phyloP scores from a whole-genome alignment of 345 rosid species.

The Brassica incana region DNA sequence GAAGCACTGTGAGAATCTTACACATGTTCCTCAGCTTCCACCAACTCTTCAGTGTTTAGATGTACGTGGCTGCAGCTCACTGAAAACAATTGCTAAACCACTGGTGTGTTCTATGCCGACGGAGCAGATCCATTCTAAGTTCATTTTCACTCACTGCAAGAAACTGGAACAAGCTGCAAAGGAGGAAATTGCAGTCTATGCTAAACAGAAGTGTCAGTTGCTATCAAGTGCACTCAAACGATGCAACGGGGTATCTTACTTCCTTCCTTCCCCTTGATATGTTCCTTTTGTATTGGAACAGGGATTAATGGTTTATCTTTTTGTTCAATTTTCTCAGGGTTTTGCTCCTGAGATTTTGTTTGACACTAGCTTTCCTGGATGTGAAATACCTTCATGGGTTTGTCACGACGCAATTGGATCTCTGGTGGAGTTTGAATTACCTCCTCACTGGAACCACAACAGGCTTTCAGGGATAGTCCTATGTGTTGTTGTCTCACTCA shows the following conservation, averaged over 20 bases:
- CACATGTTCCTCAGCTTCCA: constrained; percentile 28
- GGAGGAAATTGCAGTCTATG: not conserved
- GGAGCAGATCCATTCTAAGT: constrained; percentile 7
- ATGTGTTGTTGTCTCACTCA: constrained; percentile 17
- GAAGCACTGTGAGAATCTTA: constrained; percentile 21
- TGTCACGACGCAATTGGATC: constrained; percentile 15
- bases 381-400: constrained; percentile 31
- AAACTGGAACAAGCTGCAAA: constrained; percentile 16
- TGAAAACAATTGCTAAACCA: not conserved
- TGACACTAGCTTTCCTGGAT: constrained; percentile 8
- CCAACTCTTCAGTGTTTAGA: constrained; percentile 22
- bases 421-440: constrained; percentile 6
- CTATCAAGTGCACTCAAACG: constrained; percentile 3
- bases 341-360: constrained; percentile 19
- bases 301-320: not conserved
- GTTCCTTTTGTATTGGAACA: not conserved
- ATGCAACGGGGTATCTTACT: not conserved
- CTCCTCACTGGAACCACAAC: constrained; percentile 17
- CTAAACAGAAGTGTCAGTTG: not conserved
- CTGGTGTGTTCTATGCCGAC: not conserved
- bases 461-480: constrained; percentile 20
- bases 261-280: not conserved
- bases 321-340: not conserved
- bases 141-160: constrained; percentile 23
- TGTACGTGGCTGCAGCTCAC: constrained; percentile 12